Evolutionary conservation across 78 protist species (phyloP).

Genomic region (Parvularia atlantis): DNA sequence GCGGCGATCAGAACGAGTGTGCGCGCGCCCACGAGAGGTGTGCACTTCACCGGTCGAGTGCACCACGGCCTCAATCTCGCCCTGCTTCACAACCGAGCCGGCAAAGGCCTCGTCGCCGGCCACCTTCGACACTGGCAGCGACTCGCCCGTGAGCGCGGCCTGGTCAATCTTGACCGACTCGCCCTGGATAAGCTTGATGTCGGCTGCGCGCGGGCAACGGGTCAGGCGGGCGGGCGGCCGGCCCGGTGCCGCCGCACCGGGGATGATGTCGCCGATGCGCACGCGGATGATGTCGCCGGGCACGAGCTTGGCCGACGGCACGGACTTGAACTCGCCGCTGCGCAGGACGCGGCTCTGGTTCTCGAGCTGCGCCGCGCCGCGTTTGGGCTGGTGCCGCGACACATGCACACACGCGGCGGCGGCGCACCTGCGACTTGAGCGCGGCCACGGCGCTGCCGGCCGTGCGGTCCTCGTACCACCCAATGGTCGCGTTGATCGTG

Average conservation of each 20-base stretch:
- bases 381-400: too few species aligned
- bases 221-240: too few species aligned
- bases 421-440: too few species aligned
- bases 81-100: slow-evolving; percentile 74
- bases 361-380: slow-evolving; percentile 42
- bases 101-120: slow-evolving; percentile 49
- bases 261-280: neutral
- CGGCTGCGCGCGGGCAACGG: slow-evolving; percentile 77
- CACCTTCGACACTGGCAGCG: slow-evolving; percentile 52
- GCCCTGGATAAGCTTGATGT: slow-evolving; percentile 48
- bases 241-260: too few species aligned
- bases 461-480: slow-evolving; percentile 57
- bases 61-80: slow-evolving; percentile 67
- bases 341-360: slow-evolving; percentile 32
- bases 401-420: too few species aligned
- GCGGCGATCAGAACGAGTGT: too few species aligned
- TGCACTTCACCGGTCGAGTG: slow-evolving; percentile 73
- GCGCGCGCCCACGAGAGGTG: too few species aligned
- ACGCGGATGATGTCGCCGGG: slow-evolving; percentile 74
- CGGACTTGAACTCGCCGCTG: slow-evolving; percentile 47
- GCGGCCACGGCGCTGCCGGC: too few species aligned
- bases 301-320: slow-evolving; percentile 54
- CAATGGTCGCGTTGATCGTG: slow-evolving; percentile 55
- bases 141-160: slow-evolving; percentile 64
- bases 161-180: slow-evolving; percentile 58